Base-by-base conservation (phyloP, 176 grass and related monocot genomes). In the Cymbopogon citratus region DNA sequence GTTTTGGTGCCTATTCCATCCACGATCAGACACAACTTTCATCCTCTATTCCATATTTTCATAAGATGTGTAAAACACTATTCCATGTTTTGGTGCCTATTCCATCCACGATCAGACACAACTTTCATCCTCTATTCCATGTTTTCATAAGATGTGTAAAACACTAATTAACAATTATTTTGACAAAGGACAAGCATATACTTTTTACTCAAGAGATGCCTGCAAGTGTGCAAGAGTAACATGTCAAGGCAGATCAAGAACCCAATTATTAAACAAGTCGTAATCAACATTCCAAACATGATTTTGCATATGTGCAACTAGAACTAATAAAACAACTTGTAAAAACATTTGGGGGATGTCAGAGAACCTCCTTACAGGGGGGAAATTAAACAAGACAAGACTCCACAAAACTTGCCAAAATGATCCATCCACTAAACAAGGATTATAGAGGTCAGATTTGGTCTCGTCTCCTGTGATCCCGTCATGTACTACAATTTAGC, bases 121-220 rank as follows among this genome's bases (percentile, higher is more conserved):
- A 16, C 35, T 2, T 33, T 67, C 71, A 41, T 4, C 46, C 12
- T 52, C 23, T 19, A 10, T 11, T 70, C 69, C 38, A 63, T 59
- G 24, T 59, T 83, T 87, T 12, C 43, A 36, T 49, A 80, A 70
- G 51, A 69, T 69, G 66, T 14, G 19, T 13, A 35, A 9, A 66
- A 18, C 16, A 1, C 18, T 48, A 48, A 48, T 8, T 41, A 41
- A 5, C 1, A 43, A 43, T 3, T 25, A 71, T 15, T 45, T 33
- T 18, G 5, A 0, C 3, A 19, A 56, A 12, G 19, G n/a, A 9
- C 0, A 64, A 44, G 39, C 9, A 63, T 52, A 16, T 0, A 71
- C 71, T 63, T 82, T 8, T 9, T 27, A 8, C 13, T 52, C 14
- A 40, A 0, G 31, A 28, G 4, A 45, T 23, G 21, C 18, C 7